Evolutionary conservation across 2,329 filamentous ascomycete genomes (phyloP).

Genomic region (Scedosporium minutisporum): DNA sequence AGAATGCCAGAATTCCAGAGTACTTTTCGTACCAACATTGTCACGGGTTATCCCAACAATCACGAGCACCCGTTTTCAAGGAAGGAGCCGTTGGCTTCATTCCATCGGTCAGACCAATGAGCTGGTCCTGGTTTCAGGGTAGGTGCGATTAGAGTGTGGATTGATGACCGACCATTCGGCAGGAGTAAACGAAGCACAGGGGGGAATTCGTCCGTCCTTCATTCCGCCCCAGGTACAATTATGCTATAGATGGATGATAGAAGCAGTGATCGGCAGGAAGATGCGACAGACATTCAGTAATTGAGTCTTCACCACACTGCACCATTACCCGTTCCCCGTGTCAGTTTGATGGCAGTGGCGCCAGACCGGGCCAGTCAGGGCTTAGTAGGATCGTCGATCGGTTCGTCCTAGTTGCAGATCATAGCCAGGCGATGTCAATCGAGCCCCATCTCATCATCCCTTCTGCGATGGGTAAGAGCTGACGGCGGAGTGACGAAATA

Average conservation of each 20-base stretch:
- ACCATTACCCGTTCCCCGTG: neutral
- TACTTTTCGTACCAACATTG: no score
- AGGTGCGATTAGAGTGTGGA: neutral
- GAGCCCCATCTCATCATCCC: neutral
- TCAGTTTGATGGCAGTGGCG: neutral
- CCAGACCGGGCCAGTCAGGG: neutral
- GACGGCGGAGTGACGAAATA: neutral
- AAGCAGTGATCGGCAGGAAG: neutral
- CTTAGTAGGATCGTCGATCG: constrained; percentile 4
- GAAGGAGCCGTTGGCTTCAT: neutral
- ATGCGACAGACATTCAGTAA: no score
- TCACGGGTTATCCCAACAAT: no score
- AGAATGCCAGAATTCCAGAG: no score
- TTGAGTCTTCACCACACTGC: neutral
- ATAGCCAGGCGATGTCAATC: neutral
- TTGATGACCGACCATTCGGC: neutral
- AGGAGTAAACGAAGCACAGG: neutral
- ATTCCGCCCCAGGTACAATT: neutral
- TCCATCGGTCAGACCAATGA: neutral
- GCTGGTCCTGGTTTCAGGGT: neutral
- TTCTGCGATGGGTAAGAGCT: neutral
- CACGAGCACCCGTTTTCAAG: no score
- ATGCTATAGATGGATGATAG: neutral
- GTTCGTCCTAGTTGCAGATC: constrained; percentile 3
- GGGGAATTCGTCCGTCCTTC: neutral